These are phyloP conservation scores for Hydnum rufescens DNA, from an alignment of 768 basidiomycete species.

Conservation along the genomic window DNA sequence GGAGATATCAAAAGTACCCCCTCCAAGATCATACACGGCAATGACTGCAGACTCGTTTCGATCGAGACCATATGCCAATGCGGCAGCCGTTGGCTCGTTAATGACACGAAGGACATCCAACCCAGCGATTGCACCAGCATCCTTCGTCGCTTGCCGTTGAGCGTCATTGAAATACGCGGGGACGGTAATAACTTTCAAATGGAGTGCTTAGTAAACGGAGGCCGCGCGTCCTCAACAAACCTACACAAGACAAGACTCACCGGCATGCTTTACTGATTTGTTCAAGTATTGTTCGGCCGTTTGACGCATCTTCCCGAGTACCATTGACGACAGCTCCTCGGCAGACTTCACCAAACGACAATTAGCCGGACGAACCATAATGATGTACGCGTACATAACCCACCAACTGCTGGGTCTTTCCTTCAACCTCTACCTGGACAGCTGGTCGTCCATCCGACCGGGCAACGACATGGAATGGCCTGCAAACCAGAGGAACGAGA, in stretches of 20 bases:
- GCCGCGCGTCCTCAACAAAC: neutral
- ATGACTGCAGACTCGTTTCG: constrained; percentile 59
- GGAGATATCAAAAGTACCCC: constrained; percentile 98
- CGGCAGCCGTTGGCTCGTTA: constrained; percentile 97
- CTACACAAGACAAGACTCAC: no score
- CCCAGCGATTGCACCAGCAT: constrained; percentile 94
- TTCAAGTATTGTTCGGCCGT: constrained; percentile 87
- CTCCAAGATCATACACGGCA: constrained; percentile 96
- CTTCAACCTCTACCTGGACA: constrained; percentile 68
- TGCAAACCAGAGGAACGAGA: constrained; percentile 14
- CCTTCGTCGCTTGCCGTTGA: constrained; percentile 95
- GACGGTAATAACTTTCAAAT: constrained; percentile 82
- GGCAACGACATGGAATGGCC: constrained; percentile 65
- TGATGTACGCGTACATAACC: constrained; percentile 16
- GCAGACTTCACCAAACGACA: constrained; percentile 33
- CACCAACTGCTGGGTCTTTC: constrained; percentile 64
- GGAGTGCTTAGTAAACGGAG: constrained; percentile 14
- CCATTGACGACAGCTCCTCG: constrained; percentile 76
- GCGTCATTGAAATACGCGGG: constrained; percentile 99
- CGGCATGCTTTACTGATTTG: constrained; percentile 79
- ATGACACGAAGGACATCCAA: constrained; percentile 95
- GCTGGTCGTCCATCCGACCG: constrained; percentile 59
- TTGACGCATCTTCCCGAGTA: constrained; percentile 82
- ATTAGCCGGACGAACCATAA: neutral
- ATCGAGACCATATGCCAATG: constrained; percentile 94